Conservation (phyloP, 352 stramenopile species). For the Pythium utonaiense region DNA sequence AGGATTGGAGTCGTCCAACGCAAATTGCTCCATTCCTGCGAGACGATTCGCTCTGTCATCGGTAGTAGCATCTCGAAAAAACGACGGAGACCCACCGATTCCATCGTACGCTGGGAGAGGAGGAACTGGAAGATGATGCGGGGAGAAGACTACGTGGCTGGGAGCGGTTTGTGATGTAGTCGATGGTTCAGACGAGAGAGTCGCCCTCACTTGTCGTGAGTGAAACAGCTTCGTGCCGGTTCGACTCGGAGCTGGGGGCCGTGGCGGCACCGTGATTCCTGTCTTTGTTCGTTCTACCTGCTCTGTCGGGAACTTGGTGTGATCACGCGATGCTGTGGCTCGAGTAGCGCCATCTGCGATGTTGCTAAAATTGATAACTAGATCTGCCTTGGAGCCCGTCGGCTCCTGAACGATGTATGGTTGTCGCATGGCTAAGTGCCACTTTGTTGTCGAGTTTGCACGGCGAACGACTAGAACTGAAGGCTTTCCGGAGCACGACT, state of each 20-base stretch:
- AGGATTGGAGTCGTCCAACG: slow-evolving; percentile 4
- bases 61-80: slow-evolving; percentile 48
- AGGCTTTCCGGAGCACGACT: slow-evolving; percentile 8
- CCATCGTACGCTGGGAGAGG: slow-evolving; percentile 78
- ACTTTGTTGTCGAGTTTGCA: slow-evolving; percentile 21
- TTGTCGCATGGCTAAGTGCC: slow-evolving; percentile 20
- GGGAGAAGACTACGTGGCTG: slow-evolving; percentile 7
- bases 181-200: not conserved
- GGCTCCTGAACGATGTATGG: slow-evolving; percentile 4
- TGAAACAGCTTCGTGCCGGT: not conserved
- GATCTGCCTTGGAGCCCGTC: not conserved
- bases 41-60: not conserved
- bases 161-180: not conserved
- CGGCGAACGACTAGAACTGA: slow-evolving; percentile 20
- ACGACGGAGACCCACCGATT: slow-evolving; percentile 72
- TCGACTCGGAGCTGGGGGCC: not conserved
- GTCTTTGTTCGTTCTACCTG: not conserved
- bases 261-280: not conserved
- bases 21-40: slow-evolving; percentile 10
- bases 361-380: too few species aligned
- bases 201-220: not conserved
- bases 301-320: too few species aligned
- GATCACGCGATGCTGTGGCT: too few species aligned
- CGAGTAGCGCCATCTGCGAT: too few species aligned
- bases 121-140: slow-evolving; percentile 39